Evolutionary conservation across 768 basidiomycete species (phyloP), one percentile per base, ranked within the genome.

Genomic region (Pulveroboletus frians): DNA sequence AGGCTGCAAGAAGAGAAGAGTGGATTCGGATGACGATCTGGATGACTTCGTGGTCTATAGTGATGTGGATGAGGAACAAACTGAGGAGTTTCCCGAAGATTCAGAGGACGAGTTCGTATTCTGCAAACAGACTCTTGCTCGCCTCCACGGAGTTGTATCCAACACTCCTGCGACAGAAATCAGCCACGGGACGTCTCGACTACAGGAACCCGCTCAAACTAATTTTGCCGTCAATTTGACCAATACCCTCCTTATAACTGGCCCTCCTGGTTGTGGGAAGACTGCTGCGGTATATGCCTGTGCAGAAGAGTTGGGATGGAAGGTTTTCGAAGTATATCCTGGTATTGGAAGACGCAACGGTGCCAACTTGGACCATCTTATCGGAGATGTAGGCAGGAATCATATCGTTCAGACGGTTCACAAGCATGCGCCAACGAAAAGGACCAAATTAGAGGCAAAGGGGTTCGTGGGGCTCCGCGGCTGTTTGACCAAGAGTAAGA

Each of bases 281-380:
- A 94, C 92, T 5, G 84, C 91, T 2, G 79, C 91, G 18, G 86
- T 96, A 2, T 93, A 96, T 68, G 93, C 95, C 0, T 94, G 92
- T 61, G 92, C 93, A 5, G 81, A 84, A 46, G 95, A 99, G 69
- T 75, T 99, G 30, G 91, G 85, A 13, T 99, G 91, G 90, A 90
- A 94, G 43, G 82, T 98, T 11, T 96, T 97, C 61, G 96, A 99
- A 66, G 92, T 98, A 11, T 88, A 93, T 69, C 90, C 96, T 21
- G 96, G 96, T 3, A 84, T 94, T 44, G 93, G 93, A n/a, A 88
- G 80, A 60, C 80, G 96, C 31, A 88, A 81, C 51, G 89, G 88
- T 6, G 73, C 81, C 21, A 88, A 81, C 58, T 71, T 99, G 55
- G 82, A 85, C 49, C 75, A 77, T 49, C 76, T 93, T 54, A 80